Conservation (phyloP, 2,329 filamentous ascomycete species). For the Phialophora macrospora region DNA sequence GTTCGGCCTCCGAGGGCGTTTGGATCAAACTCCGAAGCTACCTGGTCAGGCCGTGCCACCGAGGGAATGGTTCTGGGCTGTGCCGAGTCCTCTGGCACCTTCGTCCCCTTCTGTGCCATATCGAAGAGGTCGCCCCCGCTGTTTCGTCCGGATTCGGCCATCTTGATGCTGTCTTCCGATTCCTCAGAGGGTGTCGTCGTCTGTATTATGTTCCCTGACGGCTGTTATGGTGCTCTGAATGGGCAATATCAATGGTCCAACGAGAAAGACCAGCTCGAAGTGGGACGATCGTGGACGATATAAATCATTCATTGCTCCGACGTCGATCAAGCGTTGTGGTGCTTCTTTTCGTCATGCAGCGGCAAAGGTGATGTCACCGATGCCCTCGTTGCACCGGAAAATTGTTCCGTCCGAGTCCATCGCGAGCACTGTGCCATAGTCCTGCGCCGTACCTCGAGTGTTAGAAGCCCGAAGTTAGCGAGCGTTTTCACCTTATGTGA, state of each 20-base stretch:
- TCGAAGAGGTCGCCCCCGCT: slow-evolving; percentile 48
- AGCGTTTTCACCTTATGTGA: not conserved
- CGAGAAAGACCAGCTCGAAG: not conserved
- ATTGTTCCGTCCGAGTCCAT: slow-evolving; percentile 1
- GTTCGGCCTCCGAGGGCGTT: slow-evolving; percentile 46
- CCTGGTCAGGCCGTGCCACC: slow-evolving; percentile 55
- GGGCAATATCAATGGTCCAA: not conserved
- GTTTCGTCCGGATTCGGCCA: slow-evolving; percentile 38
- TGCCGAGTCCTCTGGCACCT: slow-evolving; percentile 53
- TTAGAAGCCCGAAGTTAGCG: not conserved
- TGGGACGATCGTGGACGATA: not conserved
- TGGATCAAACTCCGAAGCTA: slow-evolving; percentile 44
- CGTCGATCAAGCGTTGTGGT: slow-evolving; percentile 3
- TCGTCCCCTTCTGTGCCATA: slow-evolving; percentile 48
- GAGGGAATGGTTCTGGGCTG: slow-evolving; percentile 54
- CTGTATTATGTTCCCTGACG: not conserved
- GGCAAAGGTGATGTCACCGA: slow-evolving; percentile 30
- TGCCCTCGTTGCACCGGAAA: not conserved
- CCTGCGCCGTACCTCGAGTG: not conserved
- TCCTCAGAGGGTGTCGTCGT: not conserved
- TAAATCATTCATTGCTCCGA: not conserved
- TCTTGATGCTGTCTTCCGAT: not conserved
- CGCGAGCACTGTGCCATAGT: not conserved
- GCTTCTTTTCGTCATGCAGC: slow-evolving; percentile 24
- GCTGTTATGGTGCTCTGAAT: not conserved